Evolutionary conservation across 2,329 filamentous ascomycete species (phyloP), one percentile per base, ranked within the genome.

Genomic region (Fusarium robinianum): DNA sequence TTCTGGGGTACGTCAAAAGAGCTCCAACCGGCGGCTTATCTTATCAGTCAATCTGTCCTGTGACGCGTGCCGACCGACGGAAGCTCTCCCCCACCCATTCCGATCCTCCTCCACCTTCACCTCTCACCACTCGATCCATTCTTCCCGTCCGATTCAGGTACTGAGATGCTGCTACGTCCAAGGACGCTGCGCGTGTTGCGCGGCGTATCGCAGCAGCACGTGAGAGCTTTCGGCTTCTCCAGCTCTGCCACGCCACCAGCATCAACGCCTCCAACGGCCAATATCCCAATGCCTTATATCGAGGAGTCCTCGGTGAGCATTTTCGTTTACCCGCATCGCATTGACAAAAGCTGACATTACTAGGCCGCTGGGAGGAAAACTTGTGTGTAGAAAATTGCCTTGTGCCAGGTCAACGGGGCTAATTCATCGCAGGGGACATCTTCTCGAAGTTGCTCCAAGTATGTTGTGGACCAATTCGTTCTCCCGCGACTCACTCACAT

Each of bases 361-460:
- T 61, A 90, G 87, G 79, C 84, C 61, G 84, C 84, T 55, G 87
- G 87, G 51, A 88, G 86, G 79, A 84, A 85, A 66, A 88, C 85
- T 67, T 89, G 86, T 90, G 75, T 57, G 82, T 56, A 30, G 5
- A 22, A 8, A 10, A 8, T 5, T 7, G 8, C 5, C 15, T 9
- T 5, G 5, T 2, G 8, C 10, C 9, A 14, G 8, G 10, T n/a
- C n/a, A n/a, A 12, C 37, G 45, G 17, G 41, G 46, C 61, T 52
- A 53, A 58, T 40, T 14, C n/a, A 29, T 16, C 41, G 49, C 64
- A 87, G 87, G 87, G 71, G 87, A 91, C 65, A 90, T 91, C 56
- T 91, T 91, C 69, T 90, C 87, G 14, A 85, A 89, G 63, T 74
- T 91, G 5, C 71, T 91, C 12, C 87, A 90, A 73, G 85, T 87